A percentile compares a stretch with the other conserved stretches of the same genome.
These are phyloP conservation scores for Tetradesmus lagerheimii DNA, from an alignment of 139 green algal species.

Conservation along the genomic window DNA sequence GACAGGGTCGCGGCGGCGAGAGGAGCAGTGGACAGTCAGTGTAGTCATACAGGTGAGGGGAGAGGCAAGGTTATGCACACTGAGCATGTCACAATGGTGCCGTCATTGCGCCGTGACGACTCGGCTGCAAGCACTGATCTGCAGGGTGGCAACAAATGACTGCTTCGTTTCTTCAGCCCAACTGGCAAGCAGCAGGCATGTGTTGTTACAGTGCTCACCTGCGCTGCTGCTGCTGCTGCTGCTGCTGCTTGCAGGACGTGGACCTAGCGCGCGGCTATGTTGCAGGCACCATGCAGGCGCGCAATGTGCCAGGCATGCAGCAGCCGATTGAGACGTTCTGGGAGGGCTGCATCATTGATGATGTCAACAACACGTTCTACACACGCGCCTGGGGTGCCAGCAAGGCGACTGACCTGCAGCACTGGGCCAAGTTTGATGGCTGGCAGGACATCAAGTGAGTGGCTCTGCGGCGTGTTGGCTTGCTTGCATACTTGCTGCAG, in stretches of 20 bases:
- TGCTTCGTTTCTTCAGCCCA: too few species aligned
- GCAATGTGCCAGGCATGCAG: constrained; percentile 59
- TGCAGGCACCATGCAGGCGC: constrained; percentile 71
- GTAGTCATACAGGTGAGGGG: constrained; percentile 46
- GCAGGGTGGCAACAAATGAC: too few species aligned
- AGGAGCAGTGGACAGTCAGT: constrained; percentile 28
- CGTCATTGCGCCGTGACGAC: too few species aligned
- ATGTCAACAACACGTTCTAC: constrained; percentile 77
- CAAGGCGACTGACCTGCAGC: constrained; percentile 60
- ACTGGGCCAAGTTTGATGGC: constrained; percentile 71
- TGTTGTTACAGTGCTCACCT: not conserved
- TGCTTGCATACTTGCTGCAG: too few species aligned
- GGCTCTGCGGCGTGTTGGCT: too few species aligned
- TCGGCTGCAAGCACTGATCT: too few species aligned
- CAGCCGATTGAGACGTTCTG: constrained; percentile 73
- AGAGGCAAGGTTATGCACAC: too few species aligned
- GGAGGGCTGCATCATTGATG: constrained; percentile 84
- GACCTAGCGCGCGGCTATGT: constrained; percentile 61
- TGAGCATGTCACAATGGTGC: too few species aligned
- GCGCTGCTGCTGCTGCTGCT: not conserved
- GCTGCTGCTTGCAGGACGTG: constrained; percentile 53
- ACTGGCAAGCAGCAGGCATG: not conserved
- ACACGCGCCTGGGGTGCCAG: constrained; percentile 72
- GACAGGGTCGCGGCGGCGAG: not conserved
- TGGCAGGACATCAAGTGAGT: constrained; percentile 58